Base-by-base conservation (phyloP, 148 eudicot species). In the Cornus suecica region DNA sequence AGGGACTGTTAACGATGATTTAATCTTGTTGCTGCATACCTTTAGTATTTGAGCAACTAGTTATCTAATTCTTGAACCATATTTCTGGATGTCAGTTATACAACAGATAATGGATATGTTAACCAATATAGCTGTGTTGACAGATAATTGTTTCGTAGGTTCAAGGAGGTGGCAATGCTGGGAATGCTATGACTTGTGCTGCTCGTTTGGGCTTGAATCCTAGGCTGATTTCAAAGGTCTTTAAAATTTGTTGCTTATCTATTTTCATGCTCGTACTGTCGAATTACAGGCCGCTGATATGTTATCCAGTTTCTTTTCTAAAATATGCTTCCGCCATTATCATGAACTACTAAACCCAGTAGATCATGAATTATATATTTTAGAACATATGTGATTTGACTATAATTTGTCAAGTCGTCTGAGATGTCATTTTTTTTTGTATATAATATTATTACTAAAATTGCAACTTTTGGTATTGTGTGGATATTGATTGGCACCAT, bases 131-230 rank as follows among this genome's bases (percentile, higher is more conserved):
- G 20, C 20, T 20, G 5, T 31, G 37, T 63, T 69, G 18, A 22
- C 26, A 56, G 42, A 37, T 25, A 58, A 63, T 78, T 18, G 54
- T 32, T 78, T 78, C 58, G 20, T 76, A 91, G 94, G 85, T 88
- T 69, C 94, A 90, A 90, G 97, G 94, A 68, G 94, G 94, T 68
- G 97, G 97, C 51, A 91, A 94, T 83, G 90, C 82, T 25, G 94
- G 90, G 68, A 91, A 91, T 85, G 90, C 97, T 20, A 85, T 90
- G 82, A 91, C 98, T 30, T 94, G 97, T 84, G 90, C 94, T 64
- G 91, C 94, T 71, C 97, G 94, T 51, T 64, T 87, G 78, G 89
- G 89, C 52, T 76, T 90, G 72, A 81, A 78, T 42, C 81, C 94
- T 73, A 86, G 94, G 83, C 71, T 90, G 74, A 88, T 94, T 41